phyloP scores from a whole-genome alignment of 2,329 filamentous ascomycete genomes.

The Colletotrichum trifolii region DNA sequence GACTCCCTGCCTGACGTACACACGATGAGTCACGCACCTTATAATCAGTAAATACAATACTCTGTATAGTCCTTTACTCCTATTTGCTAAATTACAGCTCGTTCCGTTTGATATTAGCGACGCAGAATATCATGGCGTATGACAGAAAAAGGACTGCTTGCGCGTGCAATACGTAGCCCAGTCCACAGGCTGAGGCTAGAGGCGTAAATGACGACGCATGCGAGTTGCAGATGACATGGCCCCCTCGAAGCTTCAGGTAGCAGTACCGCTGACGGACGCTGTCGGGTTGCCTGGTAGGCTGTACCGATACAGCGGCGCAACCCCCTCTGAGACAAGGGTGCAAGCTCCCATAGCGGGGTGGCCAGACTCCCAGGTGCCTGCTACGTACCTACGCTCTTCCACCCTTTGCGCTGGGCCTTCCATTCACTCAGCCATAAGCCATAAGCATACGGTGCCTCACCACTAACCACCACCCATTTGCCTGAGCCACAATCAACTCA shows the following conservation, averaged over 20 bases:
- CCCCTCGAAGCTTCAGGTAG: conserved; percentile 20
- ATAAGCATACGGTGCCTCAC: too few species aligned
- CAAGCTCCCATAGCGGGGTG: conserved; percentile 34
- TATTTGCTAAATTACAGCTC: too few species aligned
- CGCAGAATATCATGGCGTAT: not conserved
- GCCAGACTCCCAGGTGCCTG: conserved; percentile 19
- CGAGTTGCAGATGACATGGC: conserved; percentile 37
- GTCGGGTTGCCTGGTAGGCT: conserved; percentile 8
- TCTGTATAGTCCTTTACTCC: too few species aligned
- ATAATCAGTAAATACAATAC: too few species aligned
- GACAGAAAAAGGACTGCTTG: conserved; percentile 29
- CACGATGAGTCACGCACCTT: not conserved
- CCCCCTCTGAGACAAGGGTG: conserved; percentile 34
- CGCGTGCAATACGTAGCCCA: conserved; percentile 32
- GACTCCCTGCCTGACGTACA: too few species aligned
- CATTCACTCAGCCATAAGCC: not conserved
- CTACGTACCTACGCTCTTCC: not conserved
- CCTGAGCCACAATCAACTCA: conserved; percentile 33
- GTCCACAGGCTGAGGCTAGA: conserved; percentile 1
- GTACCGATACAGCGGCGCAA: conserved; percentile 34
- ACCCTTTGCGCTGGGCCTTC: conserved; percentile 4
- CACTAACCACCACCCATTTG: conserved; percentile 20
- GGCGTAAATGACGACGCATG: conserved; percentile 36
- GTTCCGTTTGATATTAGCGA: not conserved
- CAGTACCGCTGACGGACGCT: conserved; percentile 24